Evolutionary conservation across 2,329 filamentous ascomycete genomes (phyloP), one percentile per base, ranked within the genome.

Genomic region (Colletotrichum echinochloae): DNA sequence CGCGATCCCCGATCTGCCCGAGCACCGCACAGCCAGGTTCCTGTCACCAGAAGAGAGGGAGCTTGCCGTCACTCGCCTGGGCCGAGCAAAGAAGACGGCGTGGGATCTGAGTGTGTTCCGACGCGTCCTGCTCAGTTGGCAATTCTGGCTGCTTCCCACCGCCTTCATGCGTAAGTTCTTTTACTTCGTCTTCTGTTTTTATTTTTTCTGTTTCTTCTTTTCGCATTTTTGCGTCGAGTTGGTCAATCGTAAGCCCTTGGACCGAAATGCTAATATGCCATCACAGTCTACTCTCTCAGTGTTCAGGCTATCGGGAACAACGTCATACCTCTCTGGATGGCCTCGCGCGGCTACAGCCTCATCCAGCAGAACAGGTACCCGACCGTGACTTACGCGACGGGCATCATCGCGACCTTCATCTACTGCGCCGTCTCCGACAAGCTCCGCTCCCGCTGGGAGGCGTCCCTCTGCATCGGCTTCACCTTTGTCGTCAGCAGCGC

Each of bases 331-430:
- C 75, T 83, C 23, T 84, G 82, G 83, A 82, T 84, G 79, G 79
- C 79, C 2, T 83, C 82, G 0, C 78, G 81, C 3, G 82, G 83
- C 3, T 84, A 84, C 70, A 81, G 76, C 3, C 76, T 80, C 3
- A 76, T 83, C 11, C 80, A 84, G 71, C 80, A 84, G 66, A 84
- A 84, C 73, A 83, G 82, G 70, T 84, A 83, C 59, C 83, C 83
- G 0, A 83, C 82, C 0, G 81, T 74, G 1, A 77, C 81, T 20
- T 82, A 83, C 66, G 83, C 79, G 1, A 79, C 79, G 0, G 83
- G 80, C 16, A 84, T 84, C 37, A 67, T 83, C 0, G 82, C 80
- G 1, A 84, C 82, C 0, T 75, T 84, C 18, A 35, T 77, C 18
- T 84, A 84, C 73, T 80, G 82, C 28, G 74, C 77, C 28, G 77